These are phyloP conservation scores for Panaeolus cyanescens DNA, from an alignment of 768 basidiomycete species.

Conservation along the genomic window DNA sequence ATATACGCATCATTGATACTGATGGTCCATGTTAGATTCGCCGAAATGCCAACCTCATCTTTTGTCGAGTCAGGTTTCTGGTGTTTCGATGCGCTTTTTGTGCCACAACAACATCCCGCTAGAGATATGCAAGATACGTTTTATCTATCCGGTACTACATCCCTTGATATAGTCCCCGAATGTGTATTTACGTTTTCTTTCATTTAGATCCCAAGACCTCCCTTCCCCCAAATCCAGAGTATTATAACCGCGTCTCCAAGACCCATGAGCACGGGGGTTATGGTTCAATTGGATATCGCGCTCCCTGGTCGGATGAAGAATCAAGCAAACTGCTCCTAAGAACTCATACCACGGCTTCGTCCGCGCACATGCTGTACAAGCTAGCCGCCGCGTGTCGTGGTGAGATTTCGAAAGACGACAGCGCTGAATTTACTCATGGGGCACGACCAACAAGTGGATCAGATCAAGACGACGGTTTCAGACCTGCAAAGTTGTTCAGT, in stretches of 20 bases:
- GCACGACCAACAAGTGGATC: slow-evolving; percentile 30
- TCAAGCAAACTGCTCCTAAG: slow-evolving; percentile 90
- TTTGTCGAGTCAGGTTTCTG: slow-evolving; percentile 99
- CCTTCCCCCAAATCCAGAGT: slow-evolving; percentile 73
- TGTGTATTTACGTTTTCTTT: too few relatives aligned
- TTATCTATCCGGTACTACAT: slow-evolving; percentile 82
- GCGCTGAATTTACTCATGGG: slow-evolving; percentile 41
- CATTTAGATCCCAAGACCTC: slow-evolving; percentile 74
- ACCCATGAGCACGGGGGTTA: slow-evolving; percentile 88
- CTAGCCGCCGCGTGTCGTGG: slow-evolving; percentile 84
- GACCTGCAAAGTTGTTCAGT: slow-evolving; percentile 92
- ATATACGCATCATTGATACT: slow-evolving; percentile 3
- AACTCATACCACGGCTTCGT: slow-evolving; percentile 96
- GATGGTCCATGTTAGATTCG: slow-evolving; percentile 59
- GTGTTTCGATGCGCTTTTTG: slow-evolving; percentile 98
- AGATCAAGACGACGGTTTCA: slow-evolving; percentile 67
- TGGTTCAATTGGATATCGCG: slow-evolving; percentile 95
- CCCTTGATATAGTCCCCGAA: neutral
- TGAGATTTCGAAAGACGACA: slow-evolving; percentile 46
- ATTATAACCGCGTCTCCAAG: slow-evolving; percentile 82
- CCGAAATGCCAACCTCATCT: slow-evolving; percentile 96
- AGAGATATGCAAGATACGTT: slow-evolving; percentile 98
- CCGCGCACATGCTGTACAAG: slow-evolving; percentile 91
- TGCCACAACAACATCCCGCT: slow-evolving; percentile 98
- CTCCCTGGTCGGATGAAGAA: slow-evolving; percentile 93